A percentile compares a stretch with the other conserved stretches of the same genome.
Conservation (phyloP, 106 monocot genomes). For the Dioscorea alata region DNA sequence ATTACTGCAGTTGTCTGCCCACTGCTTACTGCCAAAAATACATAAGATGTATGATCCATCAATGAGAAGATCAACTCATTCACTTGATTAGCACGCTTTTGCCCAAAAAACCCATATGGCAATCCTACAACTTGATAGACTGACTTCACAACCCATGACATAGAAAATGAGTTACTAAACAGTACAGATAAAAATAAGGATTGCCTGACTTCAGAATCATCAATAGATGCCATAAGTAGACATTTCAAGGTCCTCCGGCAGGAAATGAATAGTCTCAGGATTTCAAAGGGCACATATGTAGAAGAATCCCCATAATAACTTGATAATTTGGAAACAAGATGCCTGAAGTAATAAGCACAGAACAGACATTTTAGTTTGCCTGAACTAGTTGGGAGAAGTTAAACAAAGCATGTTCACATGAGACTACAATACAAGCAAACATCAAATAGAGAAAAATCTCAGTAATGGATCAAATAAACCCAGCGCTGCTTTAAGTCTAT, state of each 20-base stretch:
- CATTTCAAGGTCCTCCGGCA: constrained; percentile 76
- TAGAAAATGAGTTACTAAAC: constrained; percentile 25
- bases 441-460: too few relatives aligned
- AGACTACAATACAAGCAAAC: too few relatives aligned
- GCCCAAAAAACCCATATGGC: constrained; percentile 19
- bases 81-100: constrained; percentile 12
- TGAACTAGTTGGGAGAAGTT: too few relatives aligned
- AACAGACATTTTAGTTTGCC: background rate
- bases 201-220: constrained; percentile 8
- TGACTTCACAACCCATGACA: constrained; percentile 71
- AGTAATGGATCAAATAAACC: too few relatives aligned
- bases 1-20: constrained; percentile 12
- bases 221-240: constrained; percentile 28
- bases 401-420: too few relatives aligned
- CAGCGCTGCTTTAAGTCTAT: too few relatives aligned
- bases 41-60: constrained; percentile 65
- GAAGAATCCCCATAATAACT: constrained; percentile 15
- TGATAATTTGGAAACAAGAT: constrained; percentile 36
- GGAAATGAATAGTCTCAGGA: constrained; percentile 58
- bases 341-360: constrained; percentile 32
- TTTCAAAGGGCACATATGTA: constrained; percentile 20
- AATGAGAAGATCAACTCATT: constrained; percentile 38
- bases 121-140: constrained; percentile 34
- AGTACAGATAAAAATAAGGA: constrained; percentile 12
- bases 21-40: constrained; percentile 42